phyloP scores from a whole-genome alignment of 2,329 filamentous ascomycete species.

The Zymoseptoria brevis region DNA sequence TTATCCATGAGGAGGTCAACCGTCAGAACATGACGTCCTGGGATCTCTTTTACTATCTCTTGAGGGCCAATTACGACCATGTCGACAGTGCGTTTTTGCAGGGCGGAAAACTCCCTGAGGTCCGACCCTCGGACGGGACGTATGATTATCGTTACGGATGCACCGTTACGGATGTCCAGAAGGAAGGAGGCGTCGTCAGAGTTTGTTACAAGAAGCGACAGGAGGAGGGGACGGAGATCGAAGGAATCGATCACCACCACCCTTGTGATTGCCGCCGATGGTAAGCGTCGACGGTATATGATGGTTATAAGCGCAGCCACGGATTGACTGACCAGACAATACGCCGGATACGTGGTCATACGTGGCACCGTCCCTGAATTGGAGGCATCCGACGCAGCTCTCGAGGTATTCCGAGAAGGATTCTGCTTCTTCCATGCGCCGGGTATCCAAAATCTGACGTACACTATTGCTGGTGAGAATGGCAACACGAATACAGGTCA shows the following conservation, averaged over 20 bases:
- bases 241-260: conserved; percentile 24
- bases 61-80: conserved; percentile 42
- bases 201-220: conserved; percentile 20
- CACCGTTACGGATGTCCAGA: conserved; percentile 23
- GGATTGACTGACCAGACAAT: conserved; percentile 13
- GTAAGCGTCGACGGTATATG: conserved; percentile 10
- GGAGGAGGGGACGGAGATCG: conserved; percentile 17
- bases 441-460: conserved; percentile 34
- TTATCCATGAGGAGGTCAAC: conserved; percentile 25
- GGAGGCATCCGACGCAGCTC: conserved; percentile 28
- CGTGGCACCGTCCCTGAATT: conserved; percentile 29
- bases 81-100: conserved; percentile 25
- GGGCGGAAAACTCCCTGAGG: conserved; percentile 16
- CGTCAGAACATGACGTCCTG: conserved; percentile 42
- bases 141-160: conserved; percentile 26
- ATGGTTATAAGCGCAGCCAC: no score
- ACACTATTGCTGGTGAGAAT: conserved; percentile 37
- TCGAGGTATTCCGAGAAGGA: conserved; percentile 31
- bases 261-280: conserved; percentile 40
- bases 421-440: conserved; percentile 36
- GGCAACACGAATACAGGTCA: conserved; percentile 34
- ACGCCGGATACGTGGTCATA: conserved; percentile 29
- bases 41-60: conserved; percentile 39
- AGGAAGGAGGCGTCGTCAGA: conserved; percentile 22
- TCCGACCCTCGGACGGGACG: conserved; percentile 16